Conservation (phyloP, 2,329 filamentous ascomycete genomes). For the Aspergillus japonicus region DNA sequence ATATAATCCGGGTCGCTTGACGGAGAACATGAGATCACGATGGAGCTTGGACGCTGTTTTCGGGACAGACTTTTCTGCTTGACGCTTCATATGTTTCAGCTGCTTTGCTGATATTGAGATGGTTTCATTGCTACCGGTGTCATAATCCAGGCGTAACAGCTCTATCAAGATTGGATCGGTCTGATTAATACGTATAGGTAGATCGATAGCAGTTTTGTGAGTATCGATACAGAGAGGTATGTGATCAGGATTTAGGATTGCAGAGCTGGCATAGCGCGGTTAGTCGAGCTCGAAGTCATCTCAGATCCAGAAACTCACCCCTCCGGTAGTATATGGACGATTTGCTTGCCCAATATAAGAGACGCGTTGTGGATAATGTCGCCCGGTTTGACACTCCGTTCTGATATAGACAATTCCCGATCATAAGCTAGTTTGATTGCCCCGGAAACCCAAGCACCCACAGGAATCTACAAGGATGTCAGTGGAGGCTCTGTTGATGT, state of each 20-base stretch:
- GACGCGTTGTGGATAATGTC: constrained; percentile 88
- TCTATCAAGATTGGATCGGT: constrained; percentile 87
- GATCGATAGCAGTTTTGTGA: constrained; percentile 58
- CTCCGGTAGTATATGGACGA: constrained; percentile 95
- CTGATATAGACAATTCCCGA: constrained; percentile 88
- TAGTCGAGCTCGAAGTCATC: constrained; percentile 17
- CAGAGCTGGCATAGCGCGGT: constrained; percentile 58
- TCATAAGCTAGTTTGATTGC: constrained; percentile 83
- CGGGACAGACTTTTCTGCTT: constrained; percentile 60
- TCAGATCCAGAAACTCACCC: constrained; percentile 54
- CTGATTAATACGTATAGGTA: constrained; percentile 92
- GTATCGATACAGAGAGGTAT: constrained; percentile 77
- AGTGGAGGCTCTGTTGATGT: constrained; percentile 11
- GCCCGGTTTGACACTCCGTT: constrained; percentile 83
- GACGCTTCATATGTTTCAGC: constrained; percentile 70
- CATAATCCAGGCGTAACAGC: constrained; percentile 80
- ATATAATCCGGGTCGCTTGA: constrained; percentile 88
- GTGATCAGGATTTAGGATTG: constrained; percentile 78
- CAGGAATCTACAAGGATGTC: constrained; percentile 58
- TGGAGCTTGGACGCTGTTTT: constrained; percentile 53
- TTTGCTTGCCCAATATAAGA: constrained; percentile 91
- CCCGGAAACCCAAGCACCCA: constrained; percentile 69
- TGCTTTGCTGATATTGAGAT: constrained; percentile 74
- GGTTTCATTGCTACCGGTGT: constrained; percentile 75
- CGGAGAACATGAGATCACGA: constrained; percentile 67